A percentile compares a stretch with the other conserved stretches of the same genome.
phyloP scores from a whole-genome alignment of 768 basidiomycete species.

The Panus rudis region DNA sequence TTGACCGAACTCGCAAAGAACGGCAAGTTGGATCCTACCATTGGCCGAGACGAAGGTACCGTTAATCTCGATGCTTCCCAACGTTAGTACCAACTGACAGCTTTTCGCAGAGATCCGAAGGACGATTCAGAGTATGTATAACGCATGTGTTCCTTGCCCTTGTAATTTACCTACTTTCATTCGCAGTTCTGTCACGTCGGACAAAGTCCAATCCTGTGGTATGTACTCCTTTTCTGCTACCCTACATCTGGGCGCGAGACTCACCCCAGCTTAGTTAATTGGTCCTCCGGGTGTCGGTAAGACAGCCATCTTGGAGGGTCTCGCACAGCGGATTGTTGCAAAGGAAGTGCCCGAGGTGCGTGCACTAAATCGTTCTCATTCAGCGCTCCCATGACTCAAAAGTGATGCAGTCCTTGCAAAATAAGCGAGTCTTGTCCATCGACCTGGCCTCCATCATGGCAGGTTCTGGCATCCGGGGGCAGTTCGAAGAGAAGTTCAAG shows the following conservation, averaged over 20 bases:
- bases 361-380: neutral
- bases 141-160: neutral
- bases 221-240: conserved; percentile 22
- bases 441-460: conserved; percentile 82
- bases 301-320: conserved; percentile 86
- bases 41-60: conserved; percentile 79
- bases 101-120: conserved; percentile 63
- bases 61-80: neutral
- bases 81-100: neutral
- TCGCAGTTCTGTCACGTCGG: conserved; percentile 69
- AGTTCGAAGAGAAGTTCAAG: conserved; percentile 94
- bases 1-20: conserved; percentile 76
- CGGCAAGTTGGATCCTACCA: conserved; percentile 86
- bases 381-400: neutral
- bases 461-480: conserved; percentile 85
- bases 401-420: conserved; percentile 59
- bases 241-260: neutral
- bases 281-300: conserved; percentile 90
- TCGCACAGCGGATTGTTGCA: conserved; percentile 79
- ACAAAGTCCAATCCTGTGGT: conserved; percentile 93
- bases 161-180: neutral
- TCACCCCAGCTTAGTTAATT: conserved; percentile 45
- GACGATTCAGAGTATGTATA: conserved; percentile 76
- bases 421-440: conserved; percentile 83
- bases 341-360: conserved; percentile 87